These are phyloP conservation scores for Penicillium sp. DNA, from an alignment of 2,329 filamentous ascomycete genomes.

Conservation along the genomic window DNA sequence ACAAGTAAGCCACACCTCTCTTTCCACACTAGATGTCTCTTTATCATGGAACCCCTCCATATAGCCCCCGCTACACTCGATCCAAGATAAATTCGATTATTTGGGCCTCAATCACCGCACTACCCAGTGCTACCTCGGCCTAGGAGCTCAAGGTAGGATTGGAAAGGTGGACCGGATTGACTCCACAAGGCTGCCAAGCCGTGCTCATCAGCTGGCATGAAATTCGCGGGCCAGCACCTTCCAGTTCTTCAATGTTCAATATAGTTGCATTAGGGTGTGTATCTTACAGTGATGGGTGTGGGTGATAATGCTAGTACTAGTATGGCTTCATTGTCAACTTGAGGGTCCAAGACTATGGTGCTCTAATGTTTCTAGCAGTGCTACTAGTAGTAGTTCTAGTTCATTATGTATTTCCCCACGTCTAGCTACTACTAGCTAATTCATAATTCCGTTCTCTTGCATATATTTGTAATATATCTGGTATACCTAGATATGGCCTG, in stretches of 20 bases:
- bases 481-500: too few relatives aligned
- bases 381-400: too few relatives aligned
- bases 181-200: conserved; percentile 7
- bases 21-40: background rate
- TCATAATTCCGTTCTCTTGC: too few relatives aligned
- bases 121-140: background rate
- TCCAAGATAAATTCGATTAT: background rate
- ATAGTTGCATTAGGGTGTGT: conserved; percentile 14
- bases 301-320: conserved; percentile 24
- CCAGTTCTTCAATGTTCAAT: conserved; percentile 13
- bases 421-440: too few relatives aligned
- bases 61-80: background rate
- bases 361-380: too few relatives aligned
- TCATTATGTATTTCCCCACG: too few relatives aligned
- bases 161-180: conserved; percentile 2
- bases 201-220: conserved; percentile 18
- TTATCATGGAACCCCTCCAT: background rate
- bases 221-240: conserved; percentile 10
- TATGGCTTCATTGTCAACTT: conserved; percentile 12
- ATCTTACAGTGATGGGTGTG: conserved; percentile 17
- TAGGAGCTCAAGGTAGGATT: conserved; percentile 12
- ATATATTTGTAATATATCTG: too few relatives aligned
- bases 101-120: background rate
- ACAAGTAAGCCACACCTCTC: background rate
- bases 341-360: too few relatives aligned